Evolutionary conservation across 768 basidiomycete species (phyloP), one percentile per base, ranked within the genome.

Genomic region (Lactarius sp.): DNA sequence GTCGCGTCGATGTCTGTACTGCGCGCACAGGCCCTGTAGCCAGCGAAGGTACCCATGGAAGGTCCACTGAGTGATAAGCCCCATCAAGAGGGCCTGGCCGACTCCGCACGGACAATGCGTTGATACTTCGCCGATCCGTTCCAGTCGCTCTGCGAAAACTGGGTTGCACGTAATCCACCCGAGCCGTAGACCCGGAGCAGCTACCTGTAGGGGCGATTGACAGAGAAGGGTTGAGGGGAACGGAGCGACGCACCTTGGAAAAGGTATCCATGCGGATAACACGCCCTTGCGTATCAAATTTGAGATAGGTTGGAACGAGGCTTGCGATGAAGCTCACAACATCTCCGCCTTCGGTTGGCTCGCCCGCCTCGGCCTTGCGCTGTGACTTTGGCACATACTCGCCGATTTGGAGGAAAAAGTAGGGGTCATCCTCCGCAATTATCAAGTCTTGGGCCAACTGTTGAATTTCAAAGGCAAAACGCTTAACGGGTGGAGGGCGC

Each of bases 381-480:
- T 73, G 73, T 34, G 68, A 65, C 64, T 81, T 81, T 6, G 78
- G 80, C 7, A 77, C 70, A 71, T 87, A 90, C 2, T 74, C 65
- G 0, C 81, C 82, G 65, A 84, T 75, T 71, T 90, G 88, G 27
- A 91, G 76, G 76, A 90, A 88, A 73, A 83, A 85, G 73, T 92
- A 91, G 4, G 91, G 90, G 73, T 92, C 90, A 68, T 93, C 90
- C 76, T 92, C 90, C 59, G 88, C 84, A 63, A 90, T 90, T 67
- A 91, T 84, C 27, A 91, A 73, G 67, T 92, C 85, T 87, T 31
- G 12, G 6, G 18, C 6, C 42, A 13, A 20, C 16, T 14, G 10
- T 10, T 22, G 6, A 13, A 20, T 22, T 9, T 33, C 3, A 41
- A 41, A 14, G 52, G 31, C n/a, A 66, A 34, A 61, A 3, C 14